Base-by-base conservation (phyloP, 495 filamentous ascomycete species). In the Rhypophila decipiens region DNA sequence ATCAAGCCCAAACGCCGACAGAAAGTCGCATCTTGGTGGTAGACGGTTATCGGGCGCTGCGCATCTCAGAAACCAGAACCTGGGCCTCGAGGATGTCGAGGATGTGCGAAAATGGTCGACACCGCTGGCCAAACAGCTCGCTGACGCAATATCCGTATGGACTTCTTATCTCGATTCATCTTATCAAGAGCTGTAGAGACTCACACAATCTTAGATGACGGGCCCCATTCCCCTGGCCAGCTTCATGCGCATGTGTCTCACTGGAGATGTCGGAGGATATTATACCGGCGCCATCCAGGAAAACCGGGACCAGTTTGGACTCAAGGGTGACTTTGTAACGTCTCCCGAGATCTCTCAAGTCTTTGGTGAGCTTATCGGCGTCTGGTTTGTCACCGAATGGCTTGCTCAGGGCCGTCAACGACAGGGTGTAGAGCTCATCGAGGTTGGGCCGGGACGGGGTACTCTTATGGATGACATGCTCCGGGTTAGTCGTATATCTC, bases 201-300 rank as follows among this genome's bases (percentile, higher is more conserved):
- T 19, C 24, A 20, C 18, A 15, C 18, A 39, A n/a, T 12, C 15
- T n/a, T 29, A 87, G 78, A 74, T 77, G 43, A 96, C 91, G 13
- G 93, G 93, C 2, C 93, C 93, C 4, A 83, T 96, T 34, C 85
- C 93, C 4, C 80, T 98, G 44, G 90, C 93, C 20, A 79, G 86
- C 31, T 98, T 89, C 66, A 98, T 98, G 93, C 90, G 93, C 59
- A 93, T 96, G 82, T 96, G 91, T 63, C 82, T 98, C 53, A 96
- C 90, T 12, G 85, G 85, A 11, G 84, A 88, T 42, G 71, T 85
- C n/a, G 88, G 87, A 46, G 93, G 93, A 37, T 98, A 98, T 72
- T 98, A 98, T 69, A 96, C 88, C 4, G 78, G 84, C 2, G 77
- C 77, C 24, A 69, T 77, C 29, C 70, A 73, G 46, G 62, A 75